These are phyloP conservation scores for Cryomyces antarcticus DNA, from an alignment of 495 filamentous ascomycete species.

Conservation along the genomic window DNA sequence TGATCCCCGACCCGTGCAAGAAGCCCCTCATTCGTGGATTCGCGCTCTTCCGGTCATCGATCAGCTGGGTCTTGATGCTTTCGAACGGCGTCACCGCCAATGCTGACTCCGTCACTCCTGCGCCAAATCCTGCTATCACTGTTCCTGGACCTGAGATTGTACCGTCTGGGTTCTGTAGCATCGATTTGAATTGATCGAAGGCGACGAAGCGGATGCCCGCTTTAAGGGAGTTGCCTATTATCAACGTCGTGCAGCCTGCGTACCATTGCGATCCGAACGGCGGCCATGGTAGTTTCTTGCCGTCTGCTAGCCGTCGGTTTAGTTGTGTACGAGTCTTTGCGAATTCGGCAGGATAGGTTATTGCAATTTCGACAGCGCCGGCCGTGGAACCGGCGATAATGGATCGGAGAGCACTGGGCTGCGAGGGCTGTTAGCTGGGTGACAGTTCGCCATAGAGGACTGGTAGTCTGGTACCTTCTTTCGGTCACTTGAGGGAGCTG, in stretches of 20 bases:
- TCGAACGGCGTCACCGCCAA: slow-evolving; percentile 93
- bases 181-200: slow-evolving; percentile 75
- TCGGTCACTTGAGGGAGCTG: too few relatives aligned
- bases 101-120: slow-evolving; percentile 82
- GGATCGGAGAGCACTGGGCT: slow-evolving; percentile 67
- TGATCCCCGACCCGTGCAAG: slow-evolving; percentile 71
- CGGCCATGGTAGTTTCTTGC: slow-evolving; percentile 84
- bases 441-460: too few relatives aligned
- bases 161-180: slow-evolving; percentile 68
- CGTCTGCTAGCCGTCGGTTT: slow-evolving; percentile 61
- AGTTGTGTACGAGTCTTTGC: slow-evolving; percentile 92
- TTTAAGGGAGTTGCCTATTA: slow-evolving; percentile 90
- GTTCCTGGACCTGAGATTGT: slow-evolving; percentile 79
- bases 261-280: slow-evolving; percentile 92
- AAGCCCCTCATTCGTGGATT: slow-evolving; percentile 84
- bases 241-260: slow-evolving; percentile 89
- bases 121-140: slow-evolving; percentile 85
- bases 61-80: slow-evolving; percentile 73
- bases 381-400: slow-evolving; percentile 78
- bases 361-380: slow-evolving; percentile 89
- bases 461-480: too few relatives aligned
- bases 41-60: slow-evolving; percentile 80
- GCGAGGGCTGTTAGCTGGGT: neutral
- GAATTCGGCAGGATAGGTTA: slow-evolving; percentile 96
- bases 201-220: slow-evolving; percentile 91